Base-by-base conservation (phyloP, 352 stramenopile species). In the Phytopythium litorale region DNA sequence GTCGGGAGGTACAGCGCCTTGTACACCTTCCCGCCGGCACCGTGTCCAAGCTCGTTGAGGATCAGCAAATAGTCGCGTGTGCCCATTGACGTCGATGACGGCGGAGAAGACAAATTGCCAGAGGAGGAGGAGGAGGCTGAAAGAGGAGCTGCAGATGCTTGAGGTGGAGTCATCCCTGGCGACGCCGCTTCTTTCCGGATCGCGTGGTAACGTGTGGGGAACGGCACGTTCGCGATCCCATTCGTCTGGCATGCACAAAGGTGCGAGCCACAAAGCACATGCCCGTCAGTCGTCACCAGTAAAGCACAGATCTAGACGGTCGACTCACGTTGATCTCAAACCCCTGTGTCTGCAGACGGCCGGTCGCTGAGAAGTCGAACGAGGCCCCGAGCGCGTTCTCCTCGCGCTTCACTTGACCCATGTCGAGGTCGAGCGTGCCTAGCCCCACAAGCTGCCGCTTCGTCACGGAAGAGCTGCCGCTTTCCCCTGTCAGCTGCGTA, bases 1-100 rank as follows among this genome's bases (percentile, higher is more conserved):
- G 91, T 94, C 13, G 89, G 91, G 40, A 96, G 70, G 59, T 97
- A 94, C 52, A 97, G 58, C 21, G 90, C 89, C 59, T 96, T 94
- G 69, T 91, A 89, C 9, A 98, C 91, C 62, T 93, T 94, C 35
- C 90, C 90, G 32, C 90, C 75, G 12, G 91, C 91, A 45, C 91
- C 91, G 61, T 92, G 84, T 0, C 86, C 86, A 23, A 95, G 68
- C 25, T 93, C 84, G 37, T 88, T 80, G 1, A 94, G 54, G 13
- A 91, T 30, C 2, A 94, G 51, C 48, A 94, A 66, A 33, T 79
- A 91, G 28, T 94, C 79, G 16, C 79, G 83, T 3, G 83, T 89
- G 38, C 76, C 76, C 23, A 84, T 60, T 2, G 69, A 46, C 3
- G 56, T 67, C 52, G 30, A 54, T 8, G 42, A n/a, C 55, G 13